phyloP scores from a whole-genome alignment of 805 yeast genomes.

The Tetrapisispora iriomotensis region DNA sequence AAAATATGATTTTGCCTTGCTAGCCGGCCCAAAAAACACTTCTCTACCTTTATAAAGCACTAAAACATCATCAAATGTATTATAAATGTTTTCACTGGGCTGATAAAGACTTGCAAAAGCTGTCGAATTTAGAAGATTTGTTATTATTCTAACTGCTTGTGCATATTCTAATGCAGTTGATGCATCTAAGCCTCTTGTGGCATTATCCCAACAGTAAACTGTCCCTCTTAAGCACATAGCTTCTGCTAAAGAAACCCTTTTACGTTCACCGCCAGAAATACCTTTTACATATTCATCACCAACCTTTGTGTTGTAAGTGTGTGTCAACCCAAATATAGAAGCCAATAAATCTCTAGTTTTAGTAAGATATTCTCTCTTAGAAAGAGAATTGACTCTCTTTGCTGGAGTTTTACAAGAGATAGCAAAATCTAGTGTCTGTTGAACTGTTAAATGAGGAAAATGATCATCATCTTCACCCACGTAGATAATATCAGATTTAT shows the following conservation, averaged over 20 bases:
- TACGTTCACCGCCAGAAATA: constrained; percentile 65
- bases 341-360: constrained; percentile 33
- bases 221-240: constrained; percentile 42
- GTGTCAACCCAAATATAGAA: constrained; percentile 45
- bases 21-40: constrained; percentile 46
- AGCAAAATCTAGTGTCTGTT: constrained; percentile 47
- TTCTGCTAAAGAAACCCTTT: constrained; percentile 67
- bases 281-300: constrained; percentile 63
- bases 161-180: constrained; percentile 65
- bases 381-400: constrained; percentile 40
- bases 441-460: constrained; percentile 53
- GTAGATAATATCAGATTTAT: constrained; percentile 54
- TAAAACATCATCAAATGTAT: constrained; percentile 44
- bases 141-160: constrained; percentile 46
- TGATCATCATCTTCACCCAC: constrained; percentile 55
- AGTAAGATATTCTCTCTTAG: constrained; percentile 33
- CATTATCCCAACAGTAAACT: constrained; percentile 59
- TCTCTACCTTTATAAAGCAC: constrained; percentile 45
- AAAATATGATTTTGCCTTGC: constrained; percentile 41
- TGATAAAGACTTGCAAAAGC: constrained; percentile 54
- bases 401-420: constrained; percentile 46
- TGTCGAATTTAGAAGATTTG: constrained; percentile 40
- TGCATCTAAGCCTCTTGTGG: constrained; percentile 70
- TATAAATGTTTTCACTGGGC: constrained; percentile 47
- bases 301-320: constrained; percentile 52